Evolutionary conservation across 306 rosid genomes (phyloP).

Genomic region (Acacia confusa): DNA sequence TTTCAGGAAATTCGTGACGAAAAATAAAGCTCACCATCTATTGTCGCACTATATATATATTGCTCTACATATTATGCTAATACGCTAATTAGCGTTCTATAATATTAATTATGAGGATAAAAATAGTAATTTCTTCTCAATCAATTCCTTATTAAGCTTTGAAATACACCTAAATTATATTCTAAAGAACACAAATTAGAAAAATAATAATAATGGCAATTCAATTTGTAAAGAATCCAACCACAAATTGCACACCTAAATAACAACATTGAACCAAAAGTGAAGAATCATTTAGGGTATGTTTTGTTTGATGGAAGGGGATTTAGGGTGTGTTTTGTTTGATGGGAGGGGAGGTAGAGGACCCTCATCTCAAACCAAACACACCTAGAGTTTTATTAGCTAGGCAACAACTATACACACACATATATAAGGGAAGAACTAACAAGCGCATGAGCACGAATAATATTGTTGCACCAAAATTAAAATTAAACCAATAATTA

Average conservation of each 20-base stretch:
- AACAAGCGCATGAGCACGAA: not conserved
- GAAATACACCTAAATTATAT: not conserved
- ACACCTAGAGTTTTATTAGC: not conserved
- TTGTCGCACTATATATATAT: not conserved
- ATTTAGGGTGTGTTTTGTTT: too few species aligned
- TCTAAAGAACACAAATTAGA: not conserved
- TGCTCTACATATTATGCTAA: not conserved
- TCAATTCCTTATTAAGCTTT: not conserved
- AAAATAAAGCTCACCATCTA: not conserved
- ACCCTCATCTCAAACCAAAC: too few species aligned
- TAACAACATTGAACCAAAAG: not conserved
- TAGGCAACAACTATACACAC: not conserved
- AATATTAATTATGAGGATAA: not conserved
- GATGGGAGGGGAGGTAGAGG: too few species aligned
- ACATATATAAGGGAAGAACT: not conserved
- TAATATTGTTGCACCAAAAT: not conserved
- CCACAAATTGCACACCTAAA: not conserved
- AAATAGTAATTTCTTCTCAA: not conserved
- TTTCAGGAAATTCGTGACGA: not conserved
- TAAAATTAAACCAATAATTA: not conserved
- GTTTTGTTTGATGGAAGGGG: too few species aligned
- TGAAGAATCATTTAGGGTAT: not conserved
- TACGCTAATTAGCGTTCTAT: not conserved
- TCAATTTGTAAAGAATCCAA: not conserved
- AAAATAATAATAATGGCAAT: not conserved